Evolutionary conservation across 1,284 basidiomycete genomes (phyloP).

Genomic region (Apiotrichum akiyoshidainum): DNA sequence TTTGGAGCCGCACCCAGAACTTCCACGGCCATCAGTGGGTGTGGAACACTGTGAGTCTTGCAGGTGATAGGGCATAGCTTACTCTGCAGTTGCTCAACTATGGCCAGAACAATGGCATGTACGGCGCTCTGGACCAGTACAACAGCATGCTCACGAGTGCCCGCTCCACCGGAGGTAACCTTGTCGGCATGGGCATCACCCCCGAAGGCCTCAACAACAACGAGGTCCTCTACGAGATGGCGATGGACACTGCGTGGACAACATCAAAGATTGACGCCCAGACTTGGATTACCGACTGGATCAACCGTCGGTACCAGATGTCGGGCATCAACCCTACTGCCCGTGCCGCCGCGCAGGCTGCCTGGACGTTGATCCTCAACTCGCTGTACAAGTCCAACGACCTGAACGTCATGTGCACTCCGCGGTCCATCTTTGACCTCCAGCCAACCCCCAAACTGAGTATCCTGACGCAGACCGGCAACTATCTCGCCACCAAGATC

Average conservation of each 20-base stretch:
- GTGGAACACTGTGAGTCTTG: slow-evolving; percentile 51
- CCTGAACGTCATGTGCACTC: slow-evolving; percentile 47
- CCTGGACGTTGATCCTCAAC: slow-evolving; percentile 51
- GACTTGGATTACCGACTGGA: slow-evolving; percentile 48
- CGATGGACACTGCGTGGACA: slow-evolving; percentile 54
- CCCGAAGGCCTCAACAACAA: slow-evolving; percentile 55
- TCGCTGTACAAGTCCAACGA: slow-evolving; percentile 53
- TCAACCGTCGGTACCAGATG: slow-evolving; percentile 46
- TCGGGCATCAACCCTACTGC: slow-evolving; percentile 29
- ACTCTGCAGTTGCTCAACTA: slow-evolving; percentile 39
- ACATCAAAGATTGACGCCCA: slow-evolving; percentile 41
- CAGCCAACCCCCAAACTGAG: slow-evolving; percentile 27
- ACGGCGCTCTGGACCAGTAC: slow-evolving; percentile 40
- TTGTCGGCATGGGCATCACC: slow-evolving; percentile 51
- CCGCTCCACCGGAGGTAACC: slow-evolving; percentile 1
- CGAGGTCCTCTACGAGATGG: slow-evolving; percentile 54
- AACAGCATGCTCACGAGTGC: slow-evolving; percentile 9
- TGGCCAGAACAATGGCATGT: slow-evolving; percentile 54
- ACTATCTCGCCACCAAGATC: slow-evolving; percentile 47
- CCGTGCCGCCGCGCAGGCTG: slow-evolving; percentile 35
- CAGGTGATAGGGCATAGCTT: slow-evolving; percentile 10
- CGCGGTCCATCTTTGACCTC: slow-evolving; percentile 53
- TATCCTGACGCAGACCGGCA: slow-evolving; percentile 30
- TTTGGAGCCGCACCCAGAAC: slow-evolving; percentile 52
- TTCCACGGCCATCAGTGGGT: slow-evolving; percentile 55